Percentiles rank a stretch among this genome's conserved stretches.
phyloP scores from a whole-genome alignment of 164 flowering plant genomes.

The Nelumbo lutea region DNA sequence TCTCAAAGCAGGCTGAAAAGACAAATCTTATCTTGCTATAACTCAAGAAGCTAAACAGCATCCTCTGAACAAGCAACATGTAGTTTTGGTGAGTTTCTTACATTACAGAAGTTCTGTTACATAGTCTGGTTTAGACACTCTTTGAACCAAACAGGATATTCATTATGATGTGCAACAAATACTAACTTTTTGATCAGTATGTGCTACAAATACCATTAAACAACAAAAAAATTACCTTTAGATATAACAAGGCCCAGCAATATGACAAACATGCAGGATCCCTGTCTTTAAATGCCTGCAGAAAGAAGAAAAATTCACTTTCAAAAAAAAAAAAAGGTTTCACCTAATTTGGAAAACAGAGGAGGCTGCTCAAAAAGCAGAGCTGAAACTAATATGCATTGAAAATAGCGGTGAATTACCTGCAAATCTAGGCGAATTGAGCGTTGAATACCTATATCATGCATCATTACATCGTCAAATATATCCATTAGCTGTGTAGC shows the following conservation, averaged over 20 bases:
- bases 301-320: neutral
- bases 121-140: too few relatives aligned
- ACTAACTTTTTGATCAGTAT: too few relatives aligned
- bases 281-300: conserved; percentile 80
- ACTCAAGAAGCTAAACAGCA: too few relatives aligned
- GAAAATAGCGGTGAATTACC: conserved; percentile 31
- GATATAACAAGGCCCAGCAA: conserved; percentile 62
- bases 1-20: too few relatives aligned
- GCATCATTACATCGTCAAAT: conserved; percentile 55
- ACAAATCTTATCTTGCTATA: too few relatives aligned
- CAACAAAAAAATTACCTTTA: conserved; percentile 45
- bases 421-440: conserved; percentile 76
- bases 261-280: conserved; percentile 88
- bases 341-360: neutral
- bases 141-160: neutral
- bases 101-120: too few relatives aligned
- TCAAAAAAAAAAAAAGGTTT: conserved; percentile 2
- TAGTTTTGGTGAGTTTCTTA: too few relatives aligned
- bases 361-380: conserved; percentile 4
- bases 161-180: neutral
- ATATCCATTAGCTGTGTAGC: conserved; percentile 78
- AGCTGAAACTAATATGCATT: conserved; percentile 12
- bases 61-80: too few relatives aligned
- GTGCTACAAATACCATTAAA: neutral
- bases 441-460: conserved; percentile 55